A percentile compares a stretch with the other conserved stretches of the same genome.
Evolutionary conservation across 495 filamentous ascomycete genomes (phyloP).

Genomic region (Aspergillus baeticus): DNA sequence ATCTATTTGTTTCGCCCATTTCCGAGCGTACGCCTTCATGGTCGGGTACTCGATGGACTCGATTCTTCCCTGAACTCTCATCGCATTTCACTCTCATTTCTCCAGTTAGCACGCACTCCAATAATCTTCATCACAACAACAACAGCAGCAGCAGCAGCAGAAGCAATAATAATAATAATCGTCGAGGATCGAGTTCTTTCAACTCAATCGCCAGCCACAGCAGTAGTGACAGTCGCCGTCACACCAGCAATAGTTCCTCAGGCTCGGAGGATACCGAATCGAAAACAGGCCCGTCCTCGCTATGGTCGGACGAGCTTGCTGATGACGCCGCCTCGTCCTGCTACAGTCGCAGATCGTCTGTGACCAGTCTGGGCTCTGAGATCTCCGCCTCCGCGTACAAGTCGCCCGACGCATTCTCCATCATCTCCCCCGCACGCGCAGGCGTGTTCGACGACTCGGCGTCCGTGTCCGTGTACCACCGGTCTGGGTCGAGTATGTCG

Average conservation of each 20-base stretch:
- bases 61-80: constrained; percentile 35
- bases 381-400: constrained; percentile 10
- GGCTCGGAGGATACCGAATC: not conserved
- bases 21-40: constrained; percentile 20
- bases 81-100: constrained; percentile 31
- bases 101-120: constrained; percentile 3
- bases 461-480: constrained; percentile 5
- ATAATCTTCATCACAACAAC: too few relatives aligned
- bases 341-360: constrained; percentile 35
- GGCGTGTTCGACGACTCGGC: constrained; percentile 44
- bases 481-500: constrained; percentile 9
- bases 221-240: not conserved
- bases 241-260: constrained; percentile 1
- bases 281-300: constrained; percentile 19
- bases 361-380: constrained; percentile 28
- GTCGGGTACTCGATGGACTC: constrained; percentile 23
- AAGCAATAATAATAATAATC: too few relatives aligned
- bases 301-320: constrained; percentile 21
- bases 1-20: constrained; percentile 32
- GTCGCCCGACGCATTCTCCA: constrained; percentile 32
- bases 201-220: not conserved
- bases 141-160: too few relatives aligned
- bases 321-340: constrained; percentile 36
- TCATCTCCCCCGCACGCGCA: constrained; percentile 35
- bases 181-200: too few relatives aligned